These are phyloP conservation scores for Salix caprea DNA, from an alignment of 345 rosid genomes.

Conservation along the genomic window DNA sequence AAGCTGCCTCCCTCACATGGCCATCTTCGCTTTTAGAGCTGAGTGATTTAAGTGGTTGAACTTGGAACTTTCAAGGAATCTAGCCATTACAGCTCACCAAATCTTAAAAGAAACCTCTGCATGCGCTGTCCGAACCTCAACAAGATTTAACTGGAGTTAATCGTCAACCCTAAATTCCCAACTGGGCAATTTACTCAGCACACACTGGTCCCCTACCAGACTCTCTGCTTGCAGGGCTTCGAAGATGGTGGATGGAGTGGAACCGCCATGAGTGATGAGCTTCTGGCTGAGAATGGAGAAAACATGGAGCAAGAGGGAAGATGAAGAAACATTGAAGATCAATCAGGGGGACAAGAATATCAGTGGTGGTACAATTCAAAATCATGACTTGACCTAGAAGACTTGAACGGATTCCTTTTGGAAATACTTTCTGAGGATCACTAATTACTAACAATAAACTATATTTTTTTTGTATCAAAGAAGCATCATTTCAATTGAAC, in stretches of 20 bases:
- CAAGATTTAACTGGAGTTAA: neutral
- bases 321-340: neutral
- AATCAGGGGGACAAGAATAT: neutral
- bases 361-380: neutral
- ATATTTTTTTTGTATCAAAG: neutral
- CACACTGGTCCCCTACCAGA: too few species aligned
- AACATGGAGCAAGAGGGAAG: neutral
- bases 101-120: slow-evolving; percentile 3
- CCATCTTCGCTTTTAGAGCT: slow-evolving; percentile 25
- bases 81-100: slow-evolving; percentile 20
- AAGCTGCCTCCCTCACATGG: slow-evolving; percentile 48
- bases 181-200: neutral
- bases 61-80: slow-evolving; percentile 14
- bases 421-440: neutral
- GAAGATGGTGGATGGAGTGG: too few species aligned
- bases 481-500: neutral
- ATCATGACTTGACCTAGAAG: neutral
- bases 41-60: slow-evolving; percentile 12
- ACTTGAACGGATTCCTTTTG: slow-evolving; percentile 3
- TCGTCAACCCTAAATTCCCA: neutral
- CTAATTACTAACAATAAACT: neutral
- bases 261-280: too few species aligned
- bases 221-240: too few species aligned
- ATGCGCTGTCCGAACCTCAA: neutral
- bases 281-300: neutral